Percentiles rank a stretch among this genome's conserved stretches.
phyloP scores from a whole-genome alignment of 805 yeast genomes.

The Yueomyces sp. region DNA sequence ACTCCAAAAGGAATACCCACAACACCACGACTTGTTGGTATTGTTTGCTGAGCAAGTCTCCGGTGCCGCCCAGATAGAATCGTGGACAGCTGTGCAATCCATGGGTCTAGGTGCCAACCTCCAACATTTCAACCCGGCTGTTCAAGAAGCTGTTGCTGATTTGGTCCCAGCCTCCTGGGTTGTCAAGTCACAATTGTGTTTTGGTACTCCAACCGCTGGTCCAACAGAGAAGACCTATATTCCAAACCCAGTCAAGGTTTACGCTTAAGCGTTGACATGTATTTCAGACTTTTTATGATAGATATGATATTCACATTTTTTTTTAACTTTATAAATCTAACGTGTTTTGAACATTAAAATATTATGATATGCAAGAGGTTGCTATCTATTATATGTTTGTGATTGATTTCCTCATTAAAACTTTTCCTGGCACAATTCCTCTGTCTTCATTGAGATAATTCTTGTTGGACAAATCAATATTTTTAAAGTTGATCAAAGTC shows the following conservation, averaged over 20 bases:
- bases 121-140: conserved; percentile 38
- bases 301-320: no score
- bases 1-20: conserved; percentile 31
- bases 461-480: conserved; percentile 5
- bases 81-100: conserved; percentile 35
- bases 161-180: conserved; percentile 31
- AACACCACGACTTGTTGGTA: conserved; percentile 33
- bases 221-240: conserved; percentile 29
- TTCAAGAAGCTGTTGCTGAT: conserved; percentile 27
- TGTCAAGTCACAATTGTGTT: conserved; percentile 37
- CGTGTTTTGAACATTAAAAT: no score
- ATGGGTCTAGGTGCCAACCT: conserved; percentile 37
- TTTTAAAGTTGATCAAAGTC: background rate
- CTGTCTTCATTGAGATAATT: conserved; percentile 25
- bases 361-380: no score
- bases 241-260: conserved; percentile 30
- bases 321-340: no score
- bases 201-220: conserved; percentile 30
- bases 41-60: conserved; percentile 34
- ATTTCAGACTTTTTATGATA: no score
- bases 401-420: no score
- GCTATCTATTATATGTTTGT: no score
- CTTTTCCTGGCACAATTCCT: conserved; percentile 28
- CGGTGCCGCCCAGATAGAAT: conserved; percentile 37
- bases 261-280: conserved; percentile 6